Percentiles rank a stretch among this genome's conserved stretches.
Evolutionary conservation across 1,284 basidiomycete species (phyloP).

Genomic region (Ceratobasidium sp.): DNA sequence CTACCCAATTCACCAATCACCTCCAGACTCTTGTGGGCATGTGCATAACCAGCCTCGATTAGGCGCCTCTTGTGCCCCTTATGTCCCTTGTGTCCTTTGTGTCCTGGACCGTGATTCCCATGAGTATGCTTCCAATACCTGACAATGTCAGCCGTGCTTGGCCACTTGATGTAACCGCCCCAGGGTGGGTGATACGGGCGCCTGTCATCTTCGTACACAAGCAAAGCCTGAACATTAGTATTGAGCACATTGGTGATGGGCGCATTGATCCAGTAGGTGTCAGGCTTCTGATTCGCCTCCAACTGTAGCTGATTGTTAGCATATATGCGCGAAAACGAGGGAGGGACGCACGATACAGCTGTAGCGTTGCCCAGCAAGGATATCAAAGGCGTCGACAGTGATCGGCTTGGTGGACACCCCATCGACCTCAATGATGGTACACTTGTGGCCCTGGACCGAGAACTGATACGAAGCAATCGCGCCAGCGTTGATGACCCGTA

Average conservation of each 20-base stretch:
- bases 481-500: slow-evolving; percentile 51
- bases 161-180: background rate
- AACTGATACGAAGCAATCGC: slow-evolving; percentile 45
- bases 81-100: background rate
- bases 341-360: slow-evolving; percentile 48
- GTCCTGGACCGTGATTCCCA: background rate
- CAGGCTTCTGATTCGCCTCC: slow-evolving; percentile 51
- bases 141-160: background rate
- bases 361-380: slow-evolving; percentile 54
- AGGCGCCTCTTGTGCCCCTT: background rate
- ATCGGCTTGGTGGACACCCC: slow-evolving; percentile 48
- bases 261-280: slow-evolving; percentile 55
- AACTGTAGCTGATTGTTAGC: no score
- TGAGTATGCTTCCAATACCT: slow-evolving; percentile 10
- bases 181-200: background rate
- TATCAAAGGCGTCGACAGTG: slow-evolving; percentile 49
- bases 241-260: slow-evolving; percentile 43
- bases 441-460: slow-evolving; percentile 51
- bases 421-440: slow-evolving; percentile 52
- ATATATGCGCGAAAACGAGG: no score
- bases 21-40: background rate
- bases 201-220: background rate
- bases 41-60: background rate
- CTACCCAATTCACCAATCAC: background rate
- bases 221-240: slow-evolving; percentile 14